These are phyloP conservation scores for Diaporthe vaccinii DNA, from an alignment of 2,329 filamentous ascomycete species.

Conservation along the genomic window DNA sequence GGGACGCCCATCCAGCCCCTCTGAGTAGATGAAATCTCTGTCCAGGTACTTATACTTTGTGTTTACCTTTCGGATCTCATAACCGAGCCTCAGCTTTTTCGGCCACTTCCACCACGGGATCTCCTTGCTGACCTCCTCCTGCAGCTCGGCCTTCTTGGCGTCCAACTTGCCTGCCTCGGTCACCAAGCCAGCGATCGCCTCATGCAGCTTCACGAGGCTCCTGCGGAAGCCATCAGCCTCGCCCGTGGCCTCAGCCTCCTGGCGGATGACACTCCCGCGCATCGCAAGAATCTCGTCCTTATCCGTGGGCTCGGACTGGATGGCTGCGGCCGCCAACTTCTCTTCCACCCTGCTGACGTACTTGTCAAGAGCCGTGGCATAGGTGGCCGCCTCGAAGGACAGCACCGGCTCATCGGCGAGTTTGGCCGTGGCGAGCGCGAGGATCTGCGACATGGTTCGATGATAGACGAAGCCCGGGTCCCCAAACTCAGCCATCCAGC, in stretches of 20 bases:
- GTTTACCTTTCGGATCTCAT: slow-evolving; percentile 77
- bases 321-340: slow-evolving; percentile 56
- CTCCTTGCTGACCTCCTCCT: slow-evolving; percentile 56
- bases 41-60: slow-evolving; percentile 88
- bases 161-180: slow-evolving; percentile 55
- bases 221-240: slow-evolving; percentile 56
- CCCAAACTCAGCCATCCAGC: slow-evolving; percentile 86
- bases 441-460: slow-evolving; percentile 74
- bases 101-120: slow-evolving; percentile 72
- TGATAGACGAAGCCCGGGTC: slow-evolving; percentile 78
- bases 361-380: slow-evolving; percentile 67
- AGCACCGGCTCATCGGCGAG: slow-evolving; percentile 74
- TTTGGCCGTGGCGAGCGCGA: slow-evolving; percentile 72
- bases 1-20: slow-evolving; percentile 81
- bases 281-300: slow-evolving; percentile 38
- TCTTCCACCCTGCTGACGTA: slow-evolving; percentile 67
- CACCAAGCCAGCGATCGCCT: slow-evolving; percentile 44
- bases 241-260: slow-evolving; percentile 46
- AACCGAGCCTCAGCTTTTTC: slow-evolving; percentile 74
- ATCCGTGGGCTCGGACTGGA: slow-evolving; percentile 43
- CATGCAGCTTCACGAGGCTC: slow-evolving; percentile 54
- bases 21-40: slow-evolving; percentile 80
- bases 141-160: slow-evolving; percentile 53
- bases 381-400: slow-evolving; percentile 74
- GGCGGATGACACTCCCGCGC: slow-evolving; percentile 41